These are phyloP conservation scores for Talaromyces wortmannii DNA, from an alignment of 495 filamentous ascomycete species.

Conservation along the genomic window DNA sequence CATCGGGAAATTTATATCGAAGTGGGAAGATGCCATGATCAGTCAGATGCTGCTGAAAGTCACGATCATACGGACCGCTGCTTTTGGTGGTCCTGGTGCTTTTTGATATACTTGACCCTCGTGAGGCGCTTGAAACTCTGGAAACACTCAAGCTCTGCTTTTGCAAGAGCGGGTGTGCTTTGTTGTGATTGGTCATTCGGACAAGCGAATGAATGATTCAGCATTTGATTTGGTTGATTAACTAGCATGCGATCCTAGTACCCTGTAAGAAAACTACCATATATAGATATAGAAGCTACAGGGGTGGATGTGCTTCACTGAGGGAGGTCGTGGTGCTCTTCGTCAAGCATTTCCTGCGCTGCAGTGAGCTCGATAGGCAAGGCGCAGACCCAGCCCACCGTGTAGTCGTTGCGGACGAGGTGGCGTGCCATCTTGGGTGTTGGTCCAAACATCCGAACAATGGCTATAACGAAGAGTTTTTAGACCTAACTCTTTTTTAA, in stretches of 20 bases:
- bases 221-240: too few species aligned
- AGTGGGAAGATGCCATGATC: constrained; percentile 22
- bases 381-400: constrained; percentile 40
- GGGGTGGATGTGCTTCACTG: too few species aligned
- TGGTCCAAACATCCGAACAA: too few species aligned
- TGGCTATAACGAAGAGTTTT: too few species aligned
- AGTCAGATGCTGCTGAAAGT: constrained; percentile 27
- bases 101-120: neutral
- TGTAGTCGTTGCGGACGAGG: constrained; percentile 33
- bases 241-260: too few species aligned
- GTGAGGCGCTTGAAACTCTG: neutral
- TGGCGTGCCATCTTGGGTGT: too few species aligned
- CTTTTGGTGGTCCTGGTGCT: neutral
- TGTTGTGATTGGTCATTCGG: too few species aligned
- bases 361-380: constrained; percentile 26
- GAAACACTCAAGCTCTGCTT: neutral
- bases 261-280: too few species aligned
- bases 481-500: too few species aligned
- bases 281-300: too few species aligned
- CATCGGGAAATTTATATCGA: constrained; percentile 6
- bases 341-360: constrained; percentile 28
- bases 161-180: too few species aligned
- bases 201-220: too few species aligned
- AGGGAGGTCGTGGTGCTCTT: constrained; percentile 20
- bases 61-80: constrained; percentile 10